Base-by-base conservation (phyloP, 208 protist genomes). In the Leishmania braziliensis region DNA sequence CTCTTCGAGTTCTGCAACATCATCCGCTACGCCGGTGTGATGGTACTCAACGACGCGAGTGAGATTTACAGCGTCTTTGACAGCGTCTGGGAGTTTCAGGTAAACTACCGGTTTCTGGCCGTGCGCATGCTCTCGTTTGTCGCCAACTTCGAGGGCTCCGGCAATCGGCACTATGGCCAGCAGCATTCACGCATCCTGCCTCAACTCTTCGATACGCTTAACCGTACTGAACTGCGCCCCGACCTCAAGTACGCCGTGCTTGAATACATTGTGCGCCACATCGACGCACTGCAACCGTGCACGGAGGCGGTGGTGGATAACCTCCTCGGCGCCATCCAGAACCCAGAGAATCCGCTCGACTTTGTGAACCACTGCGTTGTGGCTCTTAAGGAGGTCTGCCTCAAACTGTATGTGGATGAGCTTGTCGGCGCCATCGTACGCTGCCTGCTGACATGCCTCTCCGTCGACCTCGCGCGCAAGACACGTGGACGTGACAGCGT, bases 351-450 rank as follows among this genome's bases (percentile, higher is more conserved):
- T 70, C 72, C 89, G 70, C 65, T 91, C n/a, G 90, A 94, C 68
- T 92, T 94, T 82, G 76, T 89, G 4, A 79, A 88, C 60, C 84
- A 85, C 73, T 86, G 85, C 69, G 78, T 97, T 0, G 86, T 88
- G 20, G 78, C 91, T 5, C 87, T 97, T 16, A 90, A 92, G 18
- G 85, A 92, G 62, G 89, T 97, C 3, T 96, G 92, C 66, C 81
- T 79, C 51, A 89, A 84, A 68, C 78, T 96, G 33, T 91, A 88
- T 77, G 88, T 96, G 18, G 89, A 97, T 72, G 91, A 95, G 87
- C 85, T 93, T 8, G 91, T 92, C 29, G 94, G 92, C 60, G 76
- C 88, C 23, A 95, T 97, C 82, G 94, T 97, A n/a, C 92, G 94
- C 29, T 87, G 85, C 18, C 83, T 97, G 50, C 84, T 95, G 68